Conservation (phyloP, 352 stramenopile species). For the Pythium periplocum region DNA sequence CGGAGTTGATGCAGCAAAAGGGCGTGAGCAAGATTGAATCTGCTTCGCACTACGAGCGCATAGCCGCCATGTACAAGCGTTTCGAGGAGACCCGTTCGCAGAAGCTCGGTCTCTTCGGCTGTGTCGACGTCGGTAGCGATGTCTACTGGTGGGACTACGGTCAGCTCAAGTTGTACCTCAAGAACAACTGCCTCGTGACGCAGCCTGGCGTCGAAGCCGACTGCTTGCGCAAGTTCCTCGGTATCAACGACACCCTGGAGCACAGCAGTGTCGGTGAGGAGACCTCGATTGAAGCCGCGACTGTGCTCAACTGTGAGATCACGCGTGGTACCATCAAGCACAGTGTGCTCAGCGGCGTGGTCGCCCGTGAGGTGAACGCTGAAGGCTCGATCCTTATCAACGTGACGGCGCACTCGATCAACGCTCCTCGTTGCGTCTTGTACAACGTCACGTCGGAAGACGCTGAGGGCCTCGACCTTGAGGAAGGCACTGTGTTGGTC, state of each 20-base stretch:
- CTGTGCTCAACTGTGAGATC: conserved; percentile 81
- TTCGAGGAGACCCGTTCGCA: conserved; percentile 71
- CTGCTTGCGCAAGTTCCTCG: conserved; percentile 72
- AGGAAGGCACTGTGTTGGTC: conserved; percentile 92
- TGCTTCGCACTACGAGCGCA: conserved; percentile 87
- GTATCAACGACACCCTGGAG: conserved; percentile 72
- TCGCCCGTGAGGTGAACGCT: conserved; percentile 84
- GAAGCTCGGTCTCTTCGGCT: conserved; percentile 92
- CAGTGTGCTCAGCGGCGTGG: conserved; percentile 90
- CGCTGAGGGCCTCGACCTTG: conserved; percentile 86
- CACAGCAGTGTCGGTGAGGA: conserved; percentile 66
- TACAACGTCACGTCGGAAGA: conserved; percentile 97
- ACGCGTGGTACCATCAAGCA: conserved; percentile 54
- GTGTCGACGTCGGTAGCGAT: conserved; percentile 94
- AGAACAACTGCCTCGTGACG: conserved; percentile 95
- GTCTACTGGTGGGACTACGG: conserved; percentile 99
- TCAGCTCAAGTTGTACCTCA: conserved; percentile 97
- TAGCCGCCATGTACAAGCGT: conserved; percentile 86
- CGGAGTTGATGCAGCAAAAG: conserved; percentile 94
- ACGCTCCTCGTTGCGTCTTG: conserved; percentile 91
- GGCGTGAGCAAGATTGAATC: conserved; percentile 68
- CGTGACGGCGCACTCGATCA: conserved; percentile 95
- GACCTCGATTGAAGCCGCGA: conserved; percentile 53
- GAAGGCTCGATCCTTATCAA: conserved; percentile 98
- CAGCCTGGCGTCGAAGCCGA: conserved; percentile 77